Conservation (phyloP, 352 stramenopile species). For the Phytophthora nicotianae region DNA sequence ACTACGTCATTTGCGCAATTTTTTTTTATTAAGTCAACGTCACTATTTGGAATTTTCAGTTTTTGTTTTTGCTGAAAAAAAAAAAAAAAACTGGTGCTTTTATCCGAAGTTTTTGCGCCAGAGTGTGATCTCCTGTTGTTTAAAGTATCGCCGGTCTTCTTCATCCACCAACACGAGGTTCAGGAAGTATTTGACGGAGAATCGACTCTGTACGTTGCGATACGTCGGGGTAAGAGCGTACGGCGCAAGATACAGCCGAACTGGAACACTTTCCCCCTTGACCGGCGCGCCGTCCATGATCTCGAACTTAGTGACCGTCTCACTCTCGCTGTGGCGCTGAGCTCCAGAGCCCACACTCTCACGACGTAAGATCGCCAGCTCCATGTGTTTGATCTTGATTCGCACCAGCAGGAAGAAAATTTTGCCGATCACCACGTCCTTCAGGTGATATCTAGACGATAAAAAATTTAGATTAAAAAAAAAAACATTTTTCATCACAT, state of each 20-base stretch:
- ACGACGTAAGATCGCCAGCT: constrained; percentile 96
- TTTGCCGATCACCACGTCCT: constrained; percentile 97
- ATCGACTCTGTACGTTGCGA: constrained; percentile 90
- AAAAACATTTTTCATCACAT: not conserved
- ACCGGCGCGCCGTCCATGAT: constrained; percentile 99
- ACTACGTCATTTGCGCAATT: constrained; percentile 2
- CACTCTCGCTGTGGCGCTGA: constrained; percentile 93
- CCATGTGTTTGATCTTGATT: constrained; percentile 99
- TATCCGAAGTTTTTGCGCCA: constrained; percentile 85
- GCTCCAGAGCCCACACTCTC: constrained; percentile 88
- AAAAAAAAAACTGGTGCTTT: constrained; percentile 14
- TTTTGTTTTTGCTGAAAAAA: constrained; percentile 18
- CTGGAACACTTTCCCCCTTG: constrained; percentile 96
- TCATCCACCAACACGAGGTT: constrained; percentile 99
- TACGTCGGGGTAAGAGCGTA: constrained; percentile 92
- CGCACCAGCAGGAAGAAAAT: constrained; percentile 98
- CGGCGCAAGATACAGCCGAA: constrained; percentile 94
- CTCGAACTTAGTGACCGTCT: constrained; percentile 98
- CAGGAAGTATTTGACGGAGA: constrained; percentile 96
- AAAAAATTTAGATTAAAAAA: constrained; percentile 2
- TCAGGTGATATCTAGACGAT: constrained; percentile 82
- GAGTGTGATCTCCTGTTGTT: constrained; percentile 98
- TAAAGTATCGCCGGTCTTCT: constrained; percentile 99
- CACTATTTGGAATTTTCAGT: constrained; percentile 1
- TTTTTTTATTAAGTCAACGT: constrained; percentile 19